Base-by-base conservation (phyloP, 2,329 filamentous ascomycete genomes). In the Paracamarosporium sp. region DNA sequence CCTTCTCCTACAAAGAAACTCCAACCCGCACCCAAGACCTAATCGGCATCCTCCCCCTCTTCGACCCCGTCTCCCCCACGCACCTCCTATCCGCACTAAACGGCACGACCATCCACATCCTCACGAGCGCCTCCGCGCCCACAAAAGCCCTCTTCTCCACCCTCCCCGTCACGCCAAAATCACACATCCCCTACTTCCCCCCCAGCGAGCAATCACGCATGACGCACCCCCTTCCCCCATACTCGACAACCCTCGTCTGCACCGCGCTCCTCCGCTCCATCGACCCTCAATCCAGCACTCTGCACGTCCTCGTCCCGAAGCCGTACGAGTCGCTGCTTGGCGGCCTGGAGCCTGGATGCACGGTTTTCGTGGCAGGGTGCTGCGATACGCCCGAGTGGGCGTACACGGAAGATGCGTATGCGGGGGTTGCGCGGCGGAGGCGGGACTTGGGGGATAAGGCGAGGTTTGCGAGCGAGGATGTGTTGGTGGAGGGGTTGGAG, bases 251-350 rank as follows among this genome's bases (percentile, higher is more conserved):
- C 22, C 81, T 85, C 13, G 73, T 92, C 4, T 90, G 89, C 1
- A 78, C 91, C 1, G 89, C 85, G 0, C 80, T 94, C 8, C 75
- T 95, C n/a, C 85, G 90, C 1, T 89, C 87, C 4, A 86, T 93
- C 56, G 88, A 93, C 67, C 68, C 77, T 0, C 70, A 75, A 22
- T 80, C 76, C 0, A 78, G 81, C 3, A 71, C 80, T 5, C 75
- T 94, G 3, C 88, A 92, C 57, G 67, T 94, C 1, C 70, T 93
- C 1, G 89, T 88, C 0, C 90, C 90, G 0, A 79, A 88, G 1
- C 62, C 72, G 5, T 67, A 74, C 27, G 71, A 75, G 12, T 28
- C 44, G 7, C 36, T 70, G 0, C 22, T 76, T 28, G 46, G 56
- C 5, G 56, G 35, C 1, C 28, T 77, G 31, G 48, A 59, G 9